Evolutionary conservation across 2,329 filamentous ascomycete genomes (phyloP).

Genomic region (Lasiodiplodia theobromae): DNA sequence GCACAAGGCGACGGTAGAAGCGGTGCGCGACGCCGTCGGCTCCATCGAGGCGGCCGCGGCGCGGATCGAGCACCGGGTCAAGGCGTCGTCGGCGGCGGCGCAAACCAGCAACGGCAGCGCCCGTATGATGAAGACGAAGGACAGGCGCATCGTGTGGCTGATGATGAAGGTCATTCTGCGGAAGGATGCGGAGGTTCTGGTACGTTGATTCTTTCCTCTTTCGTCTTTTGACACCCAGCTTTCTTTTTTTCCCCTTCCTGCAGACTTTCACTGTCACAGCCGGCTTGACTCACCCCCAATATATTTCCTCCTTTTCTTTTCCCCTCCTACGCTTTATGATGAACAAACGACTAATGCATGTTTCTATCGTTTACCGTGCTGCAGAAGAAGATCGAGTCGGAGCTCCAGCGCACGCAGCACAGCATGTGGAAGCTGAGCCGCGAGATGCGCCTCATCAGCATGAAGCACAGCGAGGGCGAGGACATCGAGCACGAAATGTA

Average conservation of each 20-base stretch:
- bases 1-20: not conserved
- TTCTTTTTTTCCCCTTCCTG: not conserved
- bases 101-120: not conserved
- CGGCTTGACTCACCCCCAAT: too few species aligned
- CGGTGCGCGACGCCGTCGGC: not conserved
- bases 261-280: not conserved
- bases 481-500: not conserved
- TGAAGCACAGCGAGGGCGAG: not conserved
- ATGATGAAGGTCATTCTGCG: not conserved
- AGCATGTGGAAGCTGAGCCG: not conserved
- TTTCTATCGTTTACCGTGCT: not conserved
- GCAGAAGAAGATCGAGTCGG: not conserved
- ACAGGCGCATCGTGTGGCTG: slow-evolving; percentile 1
- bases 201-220: not conserved
- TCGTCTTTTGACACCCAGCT: not conserved
- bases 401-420: not conserved
- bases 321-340: not conserved
- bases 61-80: not conserved
- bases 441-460: not conserved
- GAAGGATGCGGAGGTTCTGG: not conserved
- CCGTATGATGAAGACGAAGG: not conserved
- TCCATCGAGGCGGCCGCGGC: not conserved
- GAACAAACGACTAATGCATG: not conserved
- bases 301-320: not conserved
- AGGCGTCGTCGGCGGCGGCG: too few species aligned